Evolutionary conservation across 495 filamentous ascomycete genomes (phyloP), one percentile per base, ranked within the genome.

Genomic region (Sordaria brevicollis): DNA sequence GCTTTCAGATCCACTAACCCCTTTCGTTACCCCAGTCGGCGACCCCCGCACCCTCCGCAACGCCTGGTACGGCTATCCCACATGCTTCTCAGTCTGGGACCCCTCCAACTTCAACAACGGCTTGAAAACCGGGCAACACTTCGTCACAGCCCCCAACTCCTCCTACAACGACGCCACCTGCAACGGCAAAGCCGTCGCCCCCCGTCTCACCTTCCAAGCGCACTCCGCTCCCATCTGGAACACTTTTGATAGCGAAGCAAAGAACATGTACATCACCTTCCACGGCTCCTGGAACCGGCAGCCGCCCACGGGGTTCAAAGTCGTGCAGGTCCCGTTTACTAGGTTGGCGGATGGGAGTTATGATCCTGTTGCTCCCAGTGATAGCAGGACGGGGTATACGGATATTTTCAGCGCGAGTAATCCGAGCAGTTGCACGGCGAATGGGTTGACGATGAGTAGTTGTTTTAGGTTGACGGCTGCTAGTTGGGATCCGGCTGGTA

Each of bases 41-140:
- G 76, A 81, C 69, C 80, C 80, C 65, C 68, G 76, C 33, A 79
- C 74, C 41, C 49, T 62, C 9, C 74, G 76, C 38, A 72, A 80
- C 66, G 79, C 75, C 4, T 88, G 88, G 74, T 89, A 85, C 76
- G 89, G 89, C 17, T 92, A 92, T 75, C 90, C 90, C n/a, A 81
- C 81, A n/a, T 92, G 90, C 78, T 89, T 87, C 72, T 76, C 89
- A 2, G 86, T 86, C 15, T 91, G 89, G 89, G 81, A 85, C 71
- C 79, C 83, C 1, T 73, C 73, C 57, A 76, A 73, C 68, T 86
- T 86, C 39, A 39, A 81, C 68, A 76, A 77, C 69, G 65, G 75
- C 2, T 73, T 88, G 71, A 79, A 82, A 73, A 82, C 84, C 17
- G 86, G 86, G 31, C 74, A 68, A 35, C 85, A 88, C 71, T 87